Conservation (phyloP, 441 rosid genomes). For the Adansonia rubrostipa region DNA sequence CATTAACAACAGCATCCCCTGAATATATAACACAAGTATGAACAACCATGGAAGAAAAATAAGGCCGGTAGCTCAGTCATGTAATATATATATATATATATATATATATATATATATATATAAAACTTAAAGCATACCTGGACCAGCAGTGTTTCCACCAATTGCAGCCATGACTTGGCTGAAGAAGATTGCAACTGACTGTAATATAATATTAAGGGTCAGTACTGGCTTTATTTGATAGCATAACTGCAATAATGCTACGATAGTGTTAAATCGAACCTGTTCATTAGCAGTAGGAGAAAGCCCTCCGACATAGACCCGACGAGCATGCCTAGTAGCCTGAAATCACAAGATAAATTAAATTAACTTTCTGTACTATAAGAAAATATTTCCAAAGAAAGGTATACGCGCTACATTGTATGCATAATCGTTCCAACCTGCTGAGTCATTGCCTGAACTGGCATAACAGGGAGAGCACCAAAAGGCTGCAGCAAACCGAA, state of each 20-base stretch:
- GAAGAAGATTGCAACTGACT: constrained; percentile 92
- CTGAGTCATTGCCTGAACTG: constrained; percentile 99
- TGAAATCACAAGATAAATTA: constrained; percentile 33
- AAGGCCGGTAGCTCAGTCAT: not conserved
- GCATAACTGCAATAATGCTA: not conserved
- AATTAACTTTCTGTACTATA: not conserved
- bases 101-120: not conserved
- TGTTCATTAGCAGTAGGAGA: constrained; percentile 94
- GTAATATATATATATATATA: not conserved
- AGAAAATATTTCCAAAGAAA: not conserved
- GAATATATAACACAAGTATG: constrained; percentile 18
- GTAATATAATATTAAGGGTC: constrained; percentile 31
- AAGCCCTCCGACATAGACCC: constrained; percentile 98
- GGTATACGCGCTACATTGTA: not conserved
- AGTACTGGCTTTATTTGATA: constrained; percentile 21
- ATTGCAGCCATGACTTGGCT: constrained; percentile 98
- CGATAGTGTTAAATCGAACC: constrained; percentile 41
- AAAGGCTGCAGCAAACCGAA: constrained; percentile 57
- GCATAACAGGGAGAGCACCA: constrained; percentile 86
- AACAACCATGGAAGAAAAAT: constrained; percentile 4
- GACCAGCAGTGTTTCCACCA: constrained; percentile 98
- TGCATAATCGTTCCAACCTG: constrained; percentile 57
- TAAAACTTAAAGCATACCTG: constrained; percentile 48
- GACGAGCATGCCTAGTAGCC: constrained; percentile 98
- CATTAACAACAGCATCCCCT: constrained; percentile 99